Base-by-base conservation (phyloP, 2,329 filamentous ascomycete species). In the Achaetomium macrosporum region DNA sequence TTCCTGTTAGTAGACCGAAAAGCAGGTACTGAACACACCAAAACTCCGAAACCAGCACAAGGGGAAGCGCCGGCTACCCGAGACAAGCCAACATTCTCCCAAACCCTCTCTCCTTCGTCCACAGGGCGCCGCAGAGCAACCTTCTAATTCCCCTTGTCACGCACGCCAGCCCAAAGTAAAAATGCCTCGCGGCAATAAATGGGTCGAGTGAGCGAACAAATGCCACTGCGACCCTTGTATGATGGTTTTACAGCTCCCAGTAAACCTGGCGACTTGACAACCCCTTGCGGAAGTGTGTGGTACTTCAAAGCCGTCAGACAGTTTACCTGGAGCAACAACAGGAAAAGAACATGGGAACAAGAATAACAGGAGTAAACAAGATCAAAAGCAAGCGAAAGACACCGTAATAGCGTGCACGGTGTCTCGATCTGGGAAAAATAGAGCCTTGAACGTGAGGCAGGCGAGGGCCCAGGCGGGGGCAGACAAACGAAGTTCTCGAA, bases 261-360 rank as follows among this genome's bases (percentile, higher is more conserved):
- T n/a, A 16, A 12, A 47, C 25, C 20, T 31, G 39, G 17, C 36
- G 9, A 30, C 45, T 40, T 51, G 6, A 2, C 39, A 50, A 53
- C 51, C 48, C 51, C 48, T 47, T 54, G 52, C 43, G 42, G 54
- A 54, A 51, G 52, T n/a, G 42, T 11, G 44, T 46, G 40, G 43
- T 45, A 40, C 37, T 41, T 37, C 41, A 40, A 42, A 46, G 40
- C 31, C 42, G 30, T 31, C 47, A 19, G 30, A 16, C 19, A 5
- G 39, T 29, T 11, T 36, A 51, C 54, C 30, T 47, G 16, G 36
- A 25, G 39, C 54, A 48, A 29, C 43, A 50, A 50, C 17, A 30
- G 30, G 31, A 42, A 31, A 47, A 35, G 31, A 25, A 46, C 15
- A 25, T 13, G 4, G 25, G 29, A 36, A 35, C 13, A 8, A 42